These are phyloP conservation scores for Pseudocercospora vitis DNA, from an alignment of 2,329 filamentous ascomycete genomes.

Conservation along the genomic window DNA sequence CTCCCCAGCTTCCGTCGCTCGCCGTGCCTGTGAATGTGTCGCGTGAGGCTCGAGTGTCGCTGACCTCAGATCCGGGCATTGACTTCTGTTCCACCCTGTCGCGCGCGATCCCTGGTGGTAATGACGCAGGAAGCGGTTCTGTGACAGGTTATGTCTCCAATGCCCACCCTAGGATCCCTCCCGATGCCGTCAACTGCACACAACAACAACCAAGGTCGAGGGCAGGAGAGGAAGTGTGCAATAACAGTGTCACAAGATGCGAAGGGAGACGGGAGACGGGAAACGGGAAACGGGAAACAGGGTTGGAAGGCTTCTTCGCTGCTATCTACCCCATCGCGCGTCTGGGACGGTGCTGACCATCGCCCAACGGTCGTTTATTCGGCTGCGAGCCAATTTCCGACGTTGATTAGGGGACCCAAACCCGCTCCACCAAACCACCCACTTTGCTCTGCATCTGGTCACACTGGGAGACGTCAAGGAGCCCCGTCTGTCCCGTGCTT, in stretches of 20 bases:
- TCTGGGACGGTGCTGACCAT: not conserved
- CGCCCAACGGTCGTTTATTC: constrained; percentile 5
- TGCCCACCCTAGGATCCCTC: constrained; percentile 4
- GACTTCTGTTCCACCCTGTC: not conserved
- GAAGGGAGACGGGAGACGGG: constrained; percentile 3
- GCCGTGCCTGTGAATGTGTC: constrained; percentile 4
- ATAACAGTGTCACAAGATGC: not conserved
- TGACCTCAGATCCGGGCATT: constrained; percentile 3
- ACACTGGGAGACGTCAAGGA: not conserved
- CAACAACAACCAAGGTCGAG: constrained; percentile 4
- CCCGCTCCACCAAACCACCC: constrained; percentile 1
- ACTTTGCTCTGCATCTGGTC: constrained; percentile 2
- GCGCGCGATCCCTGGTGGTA: not conserved
- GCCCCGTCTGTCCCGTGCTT: constrained; percentile 3
- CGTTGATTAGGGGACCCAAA: constrained; percentile 3
- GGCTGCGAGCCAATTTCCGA: constrained; percentile 7
- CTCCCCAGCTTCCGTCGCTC: constrained; percentile 3
- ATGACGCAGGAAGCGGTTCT: constrained; percentile 1
- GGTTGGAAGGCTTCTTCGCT: constrained; percentile 4
- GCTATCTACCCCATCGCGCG: constrained; percentile 2
- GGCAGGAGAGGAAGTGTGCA: not conserved
- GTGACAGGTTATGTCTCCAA: constrained; percentile 1
- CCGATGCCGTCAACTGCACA: not conserved
- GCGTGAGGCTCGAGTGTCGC: constrained; percentile 2
- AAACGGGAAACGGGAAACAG: no score